A percentile compares a stretch with the other conserved stretches of the same genome.
Conservation (phyloP, 306 rosid species). For the Benincasa hispida region DNA sequence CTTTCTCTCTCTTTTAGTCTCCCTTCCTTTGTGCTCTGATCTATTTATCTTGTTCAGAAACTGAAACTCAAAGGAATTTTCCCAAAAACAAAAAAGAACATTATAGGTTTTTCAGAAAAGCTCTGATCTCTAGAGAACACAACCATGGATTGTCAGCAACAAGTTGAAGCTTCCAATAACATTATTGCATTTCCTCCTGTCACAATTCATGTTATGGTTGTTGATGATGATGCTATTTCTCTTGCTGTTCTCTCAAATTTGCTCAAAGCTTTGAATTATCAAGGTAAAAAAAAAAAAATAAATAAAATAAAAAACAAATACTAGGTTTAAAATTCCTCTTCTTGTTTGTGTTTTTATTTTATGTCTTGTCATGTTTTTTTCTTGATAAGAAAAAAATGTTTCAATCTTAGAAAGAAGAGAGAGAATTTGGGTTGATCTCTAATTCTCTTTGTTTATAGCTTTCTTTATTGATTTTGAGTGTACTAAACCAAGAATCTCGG, state of each 20-base stretch:
- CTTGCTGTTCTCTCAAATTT: neutral
- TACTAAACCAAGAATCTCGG: neutral
- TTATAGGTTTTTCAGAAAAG: conserved; percentile 1
- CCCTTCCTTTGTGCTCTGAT: neutral
- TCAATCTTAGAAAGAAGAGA: neutral
- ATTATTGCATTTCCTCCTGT: neutral
- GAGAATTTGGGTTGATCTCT: neutral
- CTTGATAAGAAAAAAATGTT: neutral
- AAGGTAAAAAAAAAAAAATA: conserved; percentile 1
- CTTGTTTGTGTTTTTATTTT: neutral
- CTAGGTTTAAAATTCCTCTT: neutral
- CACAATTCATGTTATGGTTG: conserved; percentile 8
- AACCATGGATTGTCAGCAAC: neutral
- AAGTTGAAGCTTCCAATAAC: neutral
- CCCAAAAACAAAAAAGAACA: neutral
- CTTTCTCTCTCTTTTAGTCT: neutral
- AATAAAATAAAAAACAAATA: neutral
- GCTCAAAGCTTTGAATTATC: conserved; percentile 14
- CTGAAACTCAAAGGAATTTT: neutral
- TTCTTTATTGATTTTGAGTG: neutral
- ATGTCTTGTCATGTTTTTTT: neutral
- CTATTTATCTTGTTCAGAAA: neutral
- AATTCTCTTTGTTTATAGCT: neutral
- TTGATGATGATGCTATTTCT: conserved; percentile 12
- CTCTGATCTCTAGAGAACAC: neutral